Conservation (phyloP, 2,329 filamentous ascomycete genomes). For the Fusarium sp. region DNA sequence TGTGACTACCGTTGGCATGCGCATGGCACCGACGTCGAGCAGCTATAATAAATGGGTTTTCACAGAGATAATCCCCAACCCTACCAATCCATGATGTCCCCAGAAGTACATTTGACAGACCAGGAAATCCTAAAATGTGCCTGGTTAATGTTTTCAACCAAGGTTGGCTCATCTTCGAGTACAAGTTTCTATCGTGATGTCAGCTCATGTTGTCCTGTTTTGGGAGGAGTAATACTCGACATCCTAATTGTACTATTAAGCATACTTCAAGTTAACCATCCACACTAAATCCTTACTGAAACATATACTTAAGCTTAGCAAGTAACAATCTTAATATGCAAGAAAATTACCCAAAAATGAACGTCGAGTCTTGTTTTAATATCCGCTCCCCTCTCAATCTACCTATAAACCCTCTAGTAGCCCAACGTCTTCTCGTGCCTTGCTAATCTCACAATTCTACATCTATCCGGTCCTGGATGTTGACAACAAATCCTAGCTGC, state of each 20-base stretch:
- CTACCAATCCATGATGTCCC: not conserved
- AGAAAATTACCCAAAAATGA: no score
- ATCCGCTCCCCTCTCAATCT: not conserved
- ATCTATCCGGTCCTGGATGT: not conserved
- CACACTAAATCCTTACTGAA: not conserved
- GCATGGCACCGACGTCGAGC: no score
- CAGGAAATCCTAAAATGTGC: not conserved
- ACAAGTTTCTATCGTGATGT: not conserved
- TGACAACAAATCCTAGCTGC: not conserved
- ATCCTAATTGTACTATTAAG: no score
- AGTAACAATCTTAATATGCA: not conserved
- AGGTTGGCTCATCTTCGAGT: not conserved
- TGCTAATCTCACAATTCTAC: not conserved
- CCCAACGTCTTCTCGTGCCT: not conserved
- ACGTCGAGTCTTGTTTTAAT: fast-evolving
- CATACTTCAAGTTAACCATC: not conserved
- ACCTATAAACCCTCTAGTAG: not conserved
- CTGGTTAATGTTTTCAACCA: not conserved
- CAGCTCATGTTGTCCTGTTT: not conserved
- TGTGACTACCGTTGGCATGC: no score
- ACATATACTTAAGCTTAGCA: not conserved
- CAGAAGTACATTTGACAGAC: not conserved
- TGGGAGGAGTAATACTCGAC: no score
- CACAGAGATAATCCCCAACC: not conserved
- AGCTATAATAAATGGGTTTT: no score